These are phyloP conservation scores for Eragrostis curvula DNA, from an alignment of 176 grass and related monocot genomes.

Conservation along the genomic window DNA sequence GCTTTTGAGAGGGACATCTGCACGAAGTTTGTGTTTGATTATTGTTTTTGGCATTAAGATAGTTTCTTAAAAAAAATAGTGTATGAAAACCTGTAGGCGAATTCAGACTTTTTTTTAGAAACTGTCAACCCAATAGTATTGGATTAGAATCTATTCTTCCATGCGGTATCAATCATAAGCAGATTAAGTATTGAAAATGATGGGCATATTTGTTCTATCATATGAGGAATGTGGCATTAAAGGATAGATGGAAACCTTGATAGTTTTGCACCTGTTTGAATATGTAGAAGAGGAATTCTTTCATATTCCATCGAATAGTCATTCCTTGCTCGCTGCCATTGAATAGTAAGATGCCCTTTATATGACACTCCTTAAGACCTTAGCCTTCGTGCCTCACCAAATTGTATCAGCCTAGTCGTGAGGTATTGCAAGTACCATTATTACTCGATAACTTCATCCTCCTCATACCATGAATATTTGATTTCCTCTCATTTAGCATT, in stretches of 20 bases:
- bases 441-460: not conserved
- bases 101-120: not conserved
- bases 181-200: not conserved
- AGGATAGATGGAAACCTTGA: not conserved
- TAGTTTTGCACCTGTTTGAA: not conserved
- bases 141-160: not conserved
- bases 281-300: not conserved
- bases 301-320: not conserved
- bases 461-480: not conserved
- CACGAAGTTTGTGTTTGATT: not conserved
- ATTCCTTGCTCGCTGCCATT: not conserved
- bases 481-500: constrained; percentile 37
- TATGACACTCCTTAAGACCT: not conserved
- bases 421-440: not conserved
- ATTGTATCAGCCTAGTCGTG: not conserved
- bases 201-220: not conserved
- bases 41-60: not conserved
- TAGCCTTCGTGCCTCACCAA: not conserved
- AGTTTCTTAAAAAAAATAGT: not conserved
- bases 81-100: not conserved
- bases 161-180: not conserved
- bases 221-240: not conserved
- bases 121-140: not conserved
- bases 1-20: not conserved
- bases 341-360: not conserved